Evolutionary conservation across 306 rosid genomes (phyloP), one percentile per base, ranked within the genome.

Genomic region (Senna siamea): DNA sequence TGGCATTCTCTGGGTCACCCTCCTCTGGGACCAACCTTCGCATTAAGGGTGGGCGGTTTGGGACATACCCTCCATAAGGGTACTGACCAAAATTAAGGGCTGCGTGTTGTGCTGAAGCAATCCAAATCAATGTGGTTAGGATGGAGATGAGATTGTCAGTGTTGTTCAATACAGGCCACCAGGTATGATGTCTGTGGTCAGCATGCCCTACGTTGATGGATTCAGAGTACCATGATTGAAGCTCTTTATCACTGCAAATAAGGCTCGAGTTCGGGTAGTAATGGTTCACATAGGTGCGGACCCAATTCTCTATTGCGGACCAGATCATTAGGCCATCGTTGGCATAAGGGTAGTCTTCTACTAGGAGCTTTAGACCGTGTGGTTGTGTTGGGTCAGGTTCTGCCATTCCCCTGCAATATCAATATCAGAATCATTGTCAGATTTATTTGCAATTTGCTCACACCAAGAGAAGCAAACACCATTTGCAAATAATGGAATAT

Each of bases 211-310:
- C 66, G 46, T 60, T n/a, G 40, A 56, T 72, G 51, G 37, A 32
- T 19, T 72, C 76, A 2, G 6, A 18, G 67, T 62, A 72, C 76
- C 76, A 72, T 23, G 76, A 51, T 26, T 72, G 76, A 9, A 43
- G 76, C 32, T 57, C 67, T 28, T 18, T 11, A 19, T 72, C 67
- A n/a, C 9, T 56, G 44, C 63, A 13, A 7, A 72, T 62, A 5
- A 4, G 67, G 40, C 30, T 55, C 7, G 76, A 34, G 18, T 47
- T 41, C 1, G 67, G 46, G 67, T 56, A 72, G 48, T 72, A 72
- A 19, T 43, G 67, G 44, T 72, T 43, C 44, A 72, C 76, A 43
- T 72, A 72, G 41, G 62, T 62, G 10, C 44, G 20, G 6, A 72
- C 56, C 67, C 67, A 72, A 9, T n/a, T 51, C 43, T 72, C 37